These are phyloP conservation scores for Sporothrix humicola DNA, from an alignment of 2,329 filamentous ascomycete species.

Conservation along the genomic window DNA sequence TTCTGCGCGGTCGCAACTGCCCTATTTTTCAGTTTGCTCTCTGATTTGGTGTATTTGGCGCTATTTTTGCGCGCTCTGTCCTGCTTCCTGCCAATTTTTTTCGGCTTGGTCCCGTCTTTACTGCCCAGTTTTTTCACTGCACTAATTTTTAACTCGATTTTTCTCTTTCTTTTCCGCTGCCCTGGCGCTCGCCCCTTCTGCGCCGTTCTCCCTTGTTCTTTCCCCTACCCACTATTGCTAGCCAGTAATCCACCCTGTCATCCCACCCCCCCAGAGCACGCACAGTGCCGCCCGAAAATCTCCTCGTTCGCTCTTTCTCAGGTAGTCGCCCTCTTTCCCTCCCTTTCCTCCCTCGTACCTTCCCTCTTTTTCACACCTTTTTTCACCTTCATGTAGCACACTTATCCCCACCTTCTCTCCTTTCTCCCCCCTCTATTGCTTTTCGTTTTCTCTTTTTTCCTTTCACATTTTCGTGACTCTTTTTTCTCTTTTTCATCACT, in stretches of 20 bases:
- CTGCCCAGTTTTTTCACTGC: slow-evolving; percentile 27
- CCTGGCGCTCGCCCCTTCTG: neutral
- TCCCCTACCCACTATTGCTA: neutral
- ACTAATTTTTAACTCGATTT: slow-evolving; percentile 18
- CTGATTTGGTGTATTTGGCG: neutral
- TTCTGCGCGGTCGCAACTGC: slow-evolving; percentile 8
- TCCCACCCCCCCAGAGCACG: neutral
- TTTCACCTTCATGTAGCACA: slow-evolving; percentile 9
- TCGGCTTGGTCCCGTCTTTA: neutral
- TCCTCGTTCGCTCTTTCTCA: slow-evolving; percentile 11
- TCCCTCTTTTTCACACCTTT: slow-evolving; percentile 24
- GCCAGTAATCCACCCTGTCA: slow-evolving; percentile 10
- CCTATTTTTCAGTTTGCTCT: neutral
- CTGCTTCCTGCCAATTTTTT: neutral
- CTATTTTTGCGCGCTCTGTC: neutral
- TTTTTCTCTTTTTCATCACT: slow-evolving; percentile 9
- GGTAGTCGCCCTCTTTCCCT: neutral
- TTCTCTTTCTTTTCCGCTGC: neutral
- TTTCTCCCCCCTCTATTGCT: slow-evolving; percentile 29
- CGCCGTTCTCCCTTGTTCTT: slow-evolving; percentile 27
- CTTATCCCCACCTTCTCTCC: slow-evolving; percentile 14
- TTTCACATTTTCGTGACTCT: slow-evolving; percentile 24
- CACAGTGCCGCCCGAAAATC: slow-evolving; percentile 4
- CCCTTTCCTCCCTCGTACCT: slow-evolving; percentile 3
- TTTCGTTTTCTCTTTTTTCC: slow-evolving; percentile 31